These are phyloP conservation scores for Graphium sp. DNA, from an alignment of 2,329 filamentous ascomycete species.

Conservation along the genomic window DNA sequence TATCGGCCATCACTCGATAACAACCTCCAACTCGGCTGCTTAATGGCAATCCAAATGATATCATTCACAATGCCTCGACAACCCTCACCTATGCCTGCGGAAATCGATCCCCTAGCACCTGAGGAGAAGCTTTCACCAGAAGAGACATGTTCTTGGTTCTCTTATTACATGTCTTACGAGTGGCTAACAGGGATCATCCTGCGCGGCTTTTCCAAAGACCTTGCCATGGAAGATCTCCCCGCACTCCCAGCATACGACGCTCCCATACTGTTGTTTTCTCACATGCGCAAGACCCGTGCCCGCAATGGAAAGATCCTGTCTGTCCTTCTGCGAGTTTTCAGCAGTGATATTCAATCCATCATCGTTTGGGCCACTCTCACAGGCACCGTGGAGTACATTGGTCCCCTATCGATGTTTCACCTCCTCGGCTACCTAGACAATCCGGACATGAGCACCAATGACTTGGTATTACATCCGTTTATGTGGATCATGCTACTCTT, in stretches of 20 bases:
- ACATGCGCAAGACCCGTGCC: slow-evolving; percentile 20
- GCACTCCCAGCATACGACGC: slow-evolving; percentile 37
- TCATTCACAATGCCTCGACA: no score
- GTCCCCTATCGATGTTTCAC: slow-evolving; percentile 35
- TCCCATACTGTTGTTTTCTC: slow-evolving; percentile 26
- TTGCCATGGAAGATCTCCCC: slow-evolving; percentile 29
- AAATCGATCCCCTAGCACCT: no score
- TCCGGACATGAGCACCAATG: no score
- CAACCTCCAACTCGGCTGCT: no score
- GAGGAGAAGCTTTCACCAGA: no score
- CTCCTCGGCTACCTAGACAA: slow-evolving; percentile 26
- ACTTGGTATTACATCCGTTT: slow-evolving; percentile 27
- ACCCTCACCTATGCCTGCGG: no score
- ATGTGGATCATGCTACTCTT: slow-evolving; percentile 38
- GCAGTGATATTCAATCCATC: slow-evolving; percentile 25
- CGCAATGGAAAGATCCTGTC: slow-evolving; percentile 19
- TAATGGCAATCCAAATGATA: no score
- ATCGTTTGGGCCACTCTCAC: slow-evolving; percentile 18
- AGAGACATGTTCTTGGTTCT: slow-evolving; percentile 35
- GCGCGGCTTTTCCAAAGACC: slow-evolving; percentile 23
- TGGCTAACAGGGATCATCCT: slow-evolving; percentile 32
- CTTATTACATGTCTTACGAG: slow-evolving; percentile 30
- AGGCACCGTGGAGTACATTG: slow-evolving; percentile 27
- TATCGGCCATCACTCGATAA: no score
- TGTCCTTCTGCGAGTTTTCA: no score